Conservation (phyloP, 208 protist species). For the Lotmaria passim region DNA sequence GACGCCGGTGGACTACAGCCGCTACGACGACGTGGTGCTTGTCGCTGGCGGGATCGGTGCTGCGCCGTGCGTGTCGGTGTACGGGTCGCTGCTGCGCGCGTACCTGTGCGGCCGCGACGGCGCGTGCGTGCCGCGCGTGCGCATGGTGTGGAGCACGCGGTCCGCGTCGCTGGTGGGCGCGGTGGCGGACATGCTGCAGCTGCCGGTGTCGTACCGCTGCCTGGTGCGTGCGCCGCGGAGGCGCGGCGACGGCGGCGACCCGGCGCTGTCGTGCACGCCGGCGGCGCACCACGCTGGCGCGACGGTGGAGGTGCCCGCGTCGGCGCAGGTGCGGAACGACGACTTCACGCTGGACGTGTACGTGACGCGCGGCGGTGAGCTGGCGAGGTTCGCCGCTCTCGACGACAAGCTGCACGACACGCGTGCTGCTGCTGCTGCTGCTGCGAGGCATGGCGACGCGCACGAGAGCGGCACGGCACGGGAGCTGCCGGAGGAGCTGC, state of each 20-base stretch:
- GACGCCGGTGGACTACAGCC: constrained; percentile 36
- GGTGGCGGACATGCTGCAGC: constrained; percentile 23
- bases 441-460: neutral
- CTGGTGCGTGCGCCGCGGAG: neutral
- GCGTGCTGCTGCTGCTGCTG: neutral
- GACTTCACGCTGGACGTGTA: neutral
- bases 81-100: constrained; percentile 30
- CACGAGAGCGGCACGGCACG: neutral
- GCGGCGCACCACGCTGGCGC: too few relatives aligned
- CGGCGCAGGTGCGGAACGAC: too few relatives aligned
- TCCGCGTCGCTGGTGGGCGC: constrained; percentile 17
- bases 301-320: too few relatives aligned
- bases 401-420: neutral
- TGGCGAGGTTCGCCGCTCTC: neutral
- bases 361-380: constrained; percentile 4
- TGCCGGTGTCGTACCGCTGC: constrained; percentile 17
- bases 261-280: too few relatives aligned
- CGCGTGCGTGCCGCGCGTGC: constrained; percentile 11
- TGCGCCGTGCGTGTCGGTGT: constrained; percentile 50
- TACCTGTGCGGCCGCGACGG: neutral
- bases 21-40: constrained; percentile 44
- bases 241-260: neutral
- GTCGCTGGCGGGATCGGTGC: constrained; percentile 58
- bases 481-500: neutral
- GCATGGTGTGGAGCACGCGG: constrained; percentile 27